Evolutionary conservation across 2,329 filamentous ascomycete species (phyloP).

Genomic region (Colletotrichum sp.): DNA sequence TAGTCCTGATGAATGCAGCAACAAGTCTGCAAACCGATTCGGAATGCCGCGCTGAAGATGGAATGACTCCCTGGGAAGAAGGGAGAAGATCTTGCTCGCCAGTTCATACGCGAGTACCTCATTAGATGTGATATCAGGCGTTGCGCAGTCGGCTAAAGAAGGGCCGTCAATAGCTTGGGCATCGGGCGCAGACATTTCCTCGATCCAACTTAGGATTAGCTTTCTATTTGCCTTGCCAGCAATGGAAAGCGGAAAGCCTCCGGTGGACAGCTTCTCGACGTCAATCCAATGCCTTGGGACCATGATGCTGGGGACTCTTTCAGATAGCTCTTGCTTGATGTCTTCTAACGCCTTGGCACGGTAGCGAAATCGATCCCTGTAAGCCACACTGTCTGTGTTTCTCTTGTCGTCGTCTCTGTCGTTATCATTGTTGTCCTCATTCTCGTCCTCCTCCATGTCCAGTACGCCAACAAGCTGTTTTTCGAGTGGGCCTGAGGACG

Average conservation of each 20-base stretch:
- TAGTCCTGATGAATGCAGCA: neutral
- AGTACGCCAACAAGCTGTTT: neutral
- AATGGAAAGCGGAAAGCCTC: neutral
- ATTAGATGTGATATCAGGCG: neutral
- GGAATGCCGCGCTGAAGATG: rapidly evolving
- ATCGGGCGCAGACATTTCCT: neutral
- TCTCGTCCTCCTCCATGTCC: neutral
- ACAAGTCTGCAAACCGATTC: neutral
- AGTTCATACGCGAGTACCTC: neutral
- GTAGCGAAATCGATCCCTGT: neutral
- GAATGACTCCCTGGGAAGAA: neutral
- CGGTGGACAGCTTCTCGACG: neutral
- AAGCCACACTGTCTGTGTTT: too few relatives aligned
- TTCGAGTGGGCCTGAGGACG: neutral
- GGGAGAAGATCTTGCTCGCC: neutral
- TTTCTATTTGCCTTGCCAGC: neutral
- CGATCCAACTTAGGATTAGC: neutral
- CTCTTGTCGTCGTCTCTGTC: neutral
- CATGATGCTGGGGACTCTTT: neutral
- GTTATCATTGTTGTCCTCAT: rapidly evolving
- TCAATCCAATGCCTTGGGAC: neutral
- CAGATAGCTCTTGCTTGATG: neutral
- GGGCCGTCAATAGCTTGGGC: neutral
- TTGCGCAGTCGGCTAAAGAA: neutral
- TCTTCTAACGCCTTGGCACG: neutral